Evolutionary conservation across 306 rosid genomes (phyloP), one percentile per base, ranked within the genome.

Genomic region (Cucumis hystrix): DNA sequence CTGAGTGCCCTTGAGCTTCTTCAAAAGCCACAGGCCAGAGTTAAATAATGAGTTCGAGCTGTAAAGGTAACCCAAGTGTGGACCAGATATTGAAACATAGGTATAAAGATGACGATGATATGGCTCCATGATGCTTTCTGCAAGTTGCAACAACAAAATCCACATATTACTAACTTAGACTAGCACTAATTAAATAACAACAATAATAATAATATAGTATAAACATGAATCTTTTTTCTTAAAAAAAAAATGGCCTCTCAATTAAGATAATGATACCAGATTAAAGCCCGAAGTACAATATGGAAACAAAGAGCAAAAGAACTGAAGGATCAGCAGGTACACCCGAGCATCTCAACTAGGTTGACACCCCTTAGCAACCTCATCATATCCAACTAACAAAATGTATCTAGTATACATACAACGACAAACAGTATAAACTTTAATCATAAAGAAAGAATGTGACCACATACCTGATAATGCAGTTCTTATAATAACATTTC

Each of bases 21-120:
- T 94, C 89, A 92, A 83, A 85, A 94, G 83, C 98, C 98, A 94
- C 80, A 94, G 80, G 68, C 98, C 97, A 72, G 98, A 94, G 81
- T 92, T 94, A 79, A 94, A 94, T 80, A 92, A 86, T 13, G 97
- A 89, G 84, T 94, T 92, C n/a, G 98, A 89, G 86, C 95, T 89
- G 82, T 94, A 94, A 62, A 94, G 97, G 87, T 94, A 94, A 49
- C 98, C 98, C 85, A 94, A 84, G 86, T 94, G 98, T 41, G 98
- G 98, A 73, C 97, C 98, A 61, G 98, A 94, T 85, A 94, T 82
- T 65, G 98, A 94, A 82, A 92, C 89, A 84, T 94, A 94, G 3
- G 91, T 88, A 70, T 92, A 66, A 37, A 94, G 89, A 87, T 83
- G 81, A 67, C 84, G 80, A 28, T 85, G 85, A 84, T 79, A 94